Evolutionary conservation across 371 early-diverging fungal species (phyloP), one percentile per base, ranked within the genome.

Genomic region (Mucor sp.): DNA sequence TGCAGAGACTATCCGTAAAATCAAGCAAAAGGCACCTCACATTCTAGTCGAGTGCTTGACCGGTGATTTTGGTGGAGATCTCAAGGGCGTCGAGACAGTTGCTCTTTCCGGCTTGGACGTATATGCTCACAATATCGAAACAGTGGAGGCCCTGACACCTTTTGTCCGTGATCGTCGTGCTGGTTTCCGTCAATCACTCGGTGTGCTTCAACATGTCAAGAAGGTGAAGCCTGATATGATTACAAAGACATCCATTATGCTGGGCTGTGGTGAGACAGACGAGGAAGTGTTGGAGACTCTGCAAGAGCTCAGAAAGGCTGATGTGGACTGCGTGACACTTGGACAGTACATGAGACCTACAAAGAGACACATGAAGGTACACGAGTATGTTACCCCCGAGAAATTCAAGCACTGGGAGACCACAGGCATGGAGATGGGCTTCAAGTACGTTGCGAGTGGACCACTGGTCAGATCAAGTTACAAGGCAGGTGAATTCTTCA

Each of bases 281-380:
- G 95, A 89, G 19, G 97, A 99, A 75, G 95, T 99, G 0, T 65
- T 91, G 68, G 87, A 93, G 56, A 91, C 99, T 0, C 76, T 99
- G 74, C 87, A 92, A 71, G 98, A 93, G 63, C 77, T 98, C 66
- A 82, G 97, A 66, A 83, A 87, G 43, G 84, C 87, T 4, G 88
- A 92, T 39, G 98, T 98, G n/a, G 99, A 99, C 73, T 94, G 94
- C 44, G 89, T 99, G 25, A 99, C 99, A 12, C 84, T 99, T 66
- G 99, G 99, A n/a, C 99, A 99, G 80, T 99, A 99, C 77, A 99
- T 99, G 99, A 90, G 96, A 60, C 99, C 99, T 25, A 98, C 99
- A 30, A 98, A 96, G 86, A 91, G 93, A 72, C 98, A 99, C 77
- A 95, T 98, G 96, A 97, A 97, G 85, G 97, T 98, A 4, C 86